Conservation (phyloP, 768 basidiomycete genomes). For the Tephrocybe rancida region DNA sequence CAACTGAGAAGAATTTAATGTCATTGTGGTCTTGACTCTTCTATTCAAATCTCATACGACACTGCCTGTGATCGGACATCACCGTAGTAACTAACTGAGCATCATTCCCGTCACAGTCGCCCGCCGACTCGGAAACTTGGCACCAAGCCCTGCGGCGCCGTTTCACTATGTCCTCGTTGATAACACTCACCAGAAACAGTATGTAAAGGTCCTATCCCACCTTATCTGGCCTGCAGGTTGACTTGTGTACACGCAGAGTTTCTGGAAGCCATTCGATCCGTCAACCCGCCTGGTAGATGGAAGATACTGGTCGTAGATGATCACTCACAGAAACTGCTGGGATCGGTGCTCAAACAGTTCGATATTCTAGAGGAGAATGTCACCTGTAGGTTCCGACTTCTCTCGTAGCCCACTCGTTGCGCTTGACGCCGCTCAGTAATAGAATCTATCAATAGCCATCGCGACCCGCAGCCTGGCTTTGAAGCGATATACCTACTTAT, state of each 20-base stretch:
- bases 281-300: conserved; percentile 87
- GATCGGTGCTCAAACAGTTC: conserved; percentile 87
- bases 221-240: not conserved
- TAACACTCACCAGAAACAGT: conserved; percentile 47
- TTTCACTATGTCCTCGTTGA: conserved; percentile 40
- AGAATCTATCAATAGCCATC: conserved; percentile 82
- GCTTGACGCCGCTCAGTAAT: conserved; percentile 61
- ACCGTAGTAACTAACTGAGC: conserved; percentile 15
- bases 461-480: conserved; percentile 81
- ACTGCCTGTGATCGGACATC: conserved; percentile 20
- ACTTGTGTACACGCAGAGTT: conserved; percentile 56
- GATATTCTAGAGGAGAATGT: conserved; percentile 97
- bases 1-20: not conserved
- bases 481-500: conserved; percentile 95
- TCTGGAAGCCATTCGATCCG: conserved; percentile 84
- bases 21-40: not conserved
- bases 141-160: too few species aligned
- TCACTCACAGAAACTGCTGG: conserved; percentile 81
- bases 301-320: conserved; percentile 98
- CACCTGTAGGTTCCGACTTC: conserved; percentile 68
- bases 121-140: too few species aligned
- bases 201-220: conserved; percentile 15
- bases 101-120: too few species aligned
- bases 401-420: not conserved
- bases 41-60: not conserved